Evolutionary conservation across 148 eudicot genomes (phyloP), one percentile per base, ranked within the genome.

Genomic region (Cornus florida): DNA sequence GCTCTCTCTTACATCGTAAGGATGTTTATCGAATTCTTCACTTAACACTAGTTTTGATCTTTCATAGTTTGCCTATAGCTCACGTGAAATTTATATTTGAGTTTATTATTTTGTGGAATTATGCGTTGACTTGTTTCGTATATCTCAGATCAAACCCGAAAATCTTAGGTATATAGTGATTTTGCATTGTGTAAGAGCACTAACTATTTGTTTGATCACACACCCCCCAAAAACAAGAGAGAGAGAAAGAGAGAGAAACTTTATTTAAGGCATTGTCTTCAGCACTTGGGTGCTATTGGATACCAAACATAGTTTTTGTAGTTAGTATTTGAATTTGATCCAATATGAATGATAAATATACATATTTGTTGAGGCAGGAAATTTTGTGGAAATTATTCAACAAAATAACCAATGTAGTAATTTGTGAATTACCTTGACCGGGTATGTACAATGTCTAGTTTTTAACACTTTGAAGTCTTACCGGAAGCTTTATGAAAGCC

Each of bases 1-100:
- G 81, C 88, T 83, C 93, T 93, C 35, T 93, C 99, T 73, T 96
- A 96, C 83, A 76, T 96, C 69, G 99, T 96, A 89, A 90, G 94
- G 48, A 71, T 75, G 76, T 77, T 43, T 71, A 7, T 32, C 72
- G 41, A 33, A 59, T 32, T 77, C 39, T 56, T 46, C 24, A 64
- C 74, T 81, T 78, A 14, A 67, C 43, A 33, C 35, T 16, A 16
- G 66, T 68, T 33, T 22, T 78, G 39, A 64, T 60, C 53, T 62
- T 59, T 43, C 10, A 3, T 62, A 14, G 43, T 60, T 32, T 67
- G 35, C n/a, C 23, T 69, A 50, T 74, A 20, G 17, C 13, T 16
- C 67, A 20, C 43, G 12, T 6, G 33, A 57, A 3, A 43, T 73
- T 70, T 69, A 23, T 33, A 13, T 57, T 24, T 41, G 5, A 33